These are phyloP conservation scores for Fusarium drepaniforme DNA, from an alignment of 2,329 filamentous ascomycete species.

Conservation along the genomic window DNA sequence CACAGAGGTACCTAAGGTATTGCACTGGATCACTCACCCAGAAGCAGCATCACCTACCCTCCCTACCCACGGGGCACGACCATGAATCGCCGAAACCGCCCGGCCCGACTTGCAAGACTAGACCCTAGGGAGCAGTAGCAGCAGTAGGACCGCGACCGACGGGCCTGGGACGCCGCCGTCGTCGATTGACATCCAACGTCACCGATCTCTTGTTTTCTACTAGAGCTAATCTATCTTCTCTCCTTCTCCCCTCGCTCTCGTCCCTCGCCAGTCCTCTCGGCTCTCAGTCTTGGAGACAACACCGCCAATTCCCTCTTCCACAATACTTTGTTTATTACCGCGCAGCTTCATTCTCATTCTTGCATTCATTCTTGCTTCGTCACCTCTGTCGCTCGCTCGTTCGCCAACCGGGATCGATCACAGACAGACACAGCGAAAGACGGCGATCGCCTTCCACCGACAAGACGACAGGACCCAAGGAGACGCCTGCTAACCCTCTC, in stretches of 20 bases:
- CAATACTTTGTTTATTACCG: constrained; percentile 9
- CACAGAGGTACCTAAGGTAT: constrained; percentile 5
- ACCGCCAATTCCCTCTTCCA: constrained; percentile 13
- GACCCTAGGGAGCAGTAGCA: constrained; percentile 9
- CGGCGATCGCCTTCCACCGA: constrained; percentile 29
- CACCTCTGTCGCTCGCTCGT: not conserved
- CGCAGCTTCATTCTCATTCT: constrained; percentile 12
- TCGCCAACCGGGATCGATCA: constrained; percentile 41
- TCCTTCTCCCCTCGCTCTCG: constrained; percentile 6
- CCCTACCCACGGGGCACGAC: constrained; percentile 21
- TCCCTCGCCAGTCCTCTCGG: not conserved
- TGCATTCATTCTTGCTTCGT: constrained; percentile 4
- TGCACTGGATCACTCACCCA: constrained; percentile 20
- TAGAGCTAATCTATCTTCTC: constrained; percentile 6
- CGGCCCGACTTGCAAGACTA: constrained; percentile 33
- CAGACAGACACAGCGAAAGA: constrained; percentile 27
- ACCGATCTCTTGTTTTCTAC: constrained; percentile 21
- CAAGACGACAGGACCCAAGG: constrained; percentile 25
- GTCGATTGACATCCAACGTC: constrained; percentile 42
- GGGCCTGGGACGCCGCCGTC: constrained; percentile 42
- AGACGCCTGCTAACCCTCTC: constrained; percentile 27
- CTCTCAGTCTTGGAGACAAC: constrained; percentile 2
- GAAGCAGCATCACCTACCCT: constrained; percentile 18
- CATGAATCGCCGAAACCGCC: constrained; percentile 45
- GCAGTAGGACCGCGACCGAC: constrained; percentile 9